These are phyloP conservation scores for Exserohilum rostratum DNA, from an alignment of 2,329 filamentous ascomycete genomes.

Conservation along the genomic window DNA sequence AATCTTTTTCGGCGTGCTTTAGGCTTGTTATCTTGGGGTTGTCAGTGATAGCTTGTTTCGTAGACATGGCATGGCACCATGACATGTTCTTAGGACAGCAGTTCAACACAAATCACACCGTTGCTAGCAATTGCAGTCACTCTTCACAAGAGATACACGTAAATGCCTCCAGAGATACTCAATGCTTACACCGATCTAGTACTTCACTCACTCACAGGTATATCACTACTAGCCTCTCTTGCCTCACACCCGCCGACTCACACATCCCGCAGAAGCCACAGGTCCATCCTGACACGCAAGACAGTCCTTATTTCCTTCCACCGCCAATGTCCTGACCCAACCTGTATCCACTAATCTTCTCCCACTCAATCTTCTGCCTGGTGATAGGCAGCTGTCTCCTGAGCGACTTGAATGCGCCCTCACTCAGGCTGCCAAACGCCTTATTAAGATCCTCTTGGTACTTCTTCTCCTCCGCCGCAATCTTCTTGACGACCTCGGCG, in stretches of 20 bases:
- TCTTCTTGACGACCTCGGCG: constrained; percentile 75
- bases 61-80: too few relatives aligned
- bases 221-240: background rate
- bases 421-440: constrained; percentile 85
- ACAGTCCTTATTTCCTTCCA: constrained; percentile 47
- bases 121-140: too few relatives aligned
- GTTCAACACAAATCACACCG: too few relatives aligned
- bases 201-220: background rate
- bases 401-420: constrained; percentile 93
- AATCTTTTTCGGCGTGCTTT: too few relatives aligned
- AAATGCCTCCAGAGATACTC: background rate
- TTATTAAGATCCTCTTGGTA: constrained; percentile 96
- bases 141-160: background rate
- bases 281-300: too few relatives aligned
- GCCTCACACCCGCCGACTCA: background rate
- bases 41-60: too few relatives aligned
- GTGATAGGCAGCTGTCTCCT: constrained; percentile 94
- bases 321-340: constrained; percentile 60
- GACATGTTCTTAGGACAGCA: too few relatives aligned
- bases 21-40: too few relatives aligned
- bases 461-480: constrained; percentile 81
- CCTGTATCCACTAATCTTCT: constrained; percentile 93
- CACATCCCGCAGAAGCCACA: too few relatives aligned
- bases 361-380: constrained; percentile 98
- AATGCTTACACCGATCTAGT: background rate